Evolutionary conservation across 495 filamentous ascomycete genomes (phyloP), one percentile per base, ranked within the genome.

Genomic region (Hypoxylon crocopeplum): DNA sequence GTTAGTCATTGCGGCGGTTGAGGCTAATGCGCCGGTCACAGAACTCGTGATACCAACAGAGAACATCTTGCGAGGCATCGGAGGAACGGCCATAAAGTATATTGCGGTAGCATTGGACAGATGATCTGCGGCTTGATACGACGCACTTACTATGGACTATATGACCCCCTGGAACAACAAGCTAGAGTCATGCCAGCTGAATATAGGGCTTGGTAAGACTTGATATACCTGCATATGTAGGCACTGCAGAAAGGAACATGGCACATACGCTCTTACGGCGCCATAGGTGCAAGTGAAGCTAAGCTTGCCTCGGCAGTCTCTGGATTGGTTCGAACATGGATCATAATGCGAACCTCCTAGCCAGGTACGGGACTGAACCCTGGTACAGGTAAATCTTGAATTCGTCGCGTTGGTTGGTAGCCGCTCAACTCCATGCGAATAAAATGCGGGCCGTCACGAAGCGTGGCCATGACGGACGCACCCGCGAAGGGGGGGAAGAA

Each of bases 41-140:
- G 17, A 37, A 37, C 29, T 49, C 27, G n/a, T 8, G 38, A 24
- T 59, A 33, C 54, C 13, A 17, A 39, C 45, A 25, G 39, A 13
- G 34, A 41, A 58, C 6, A 48, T n/a, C 21, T 25, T 38, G 20
- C 22, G 7, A 51, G 27, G 41, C 25, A 32, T 27, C 47, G 44
- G 45, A 59, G 45, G 38, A 47, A 36, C 39, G 29, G 20, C 48
- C 20, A 38, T 42, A 1, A 12, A 17, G 34, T 38, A 59, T 29
- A 59, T 45, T 48, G 51, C 34, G 38, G 61, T 64, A 50, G 34
- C 49, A 64, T 59, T 22, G 16, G 11, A 39, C 45, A 41, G 20
- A 34, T 29, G 55, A 51, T 59, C 45, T 47, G 47, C 30, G 55
- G 16, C 50, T 30, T 32, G 21, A 41, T 34, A 52, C 38, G 55